Conservation (phyloP, 1,284 basidiomycete species). For the Marasmius sp. region DNA sequence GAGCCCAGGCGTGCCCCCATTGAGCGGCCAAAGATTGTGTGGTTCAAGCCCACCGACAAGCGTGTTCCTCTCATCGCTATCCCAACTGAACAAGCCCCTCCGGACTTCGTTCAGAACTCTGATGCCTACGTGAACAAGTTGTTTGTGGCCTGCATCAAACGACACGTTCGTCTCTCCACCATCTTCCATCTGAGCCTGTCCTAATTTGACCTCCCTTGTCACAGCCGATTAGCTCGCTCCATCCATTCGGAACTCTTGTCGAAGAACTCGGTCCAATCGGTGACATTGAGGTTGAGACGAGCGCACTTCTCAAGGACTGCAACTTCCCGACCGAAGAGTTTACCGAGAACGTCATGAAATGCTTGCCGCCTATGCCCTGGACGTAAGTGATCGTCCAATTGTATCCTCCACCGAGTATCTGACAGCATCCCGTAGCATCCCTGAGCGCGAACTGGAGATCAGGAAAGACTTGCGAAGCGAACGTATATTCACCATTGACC, state of each 20-base stretch:
- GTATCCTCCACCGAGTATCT: constrained; percentile 7
- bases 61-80: constrained; percentile 98
- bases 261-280: constrained; percentile 99
- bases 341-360: constrained; percentile 91
- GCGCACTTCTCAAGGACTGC: constrained; percentile 96
- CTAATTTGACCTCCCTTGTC: constrained; percentile 13
- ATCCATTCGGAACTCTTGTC: constrained; percentile 98
- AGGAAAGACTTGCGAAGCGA: constrained; percentile 87
- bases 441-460: constrained; percentile 85
- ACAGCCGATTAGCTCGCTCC: constrained; percentile 90
- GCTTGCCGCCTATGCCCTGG: constrained; percentile 93
- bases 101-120: constrained; percentile 94
- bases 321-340: constrained; percentile 97
- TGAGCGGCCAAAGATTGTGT: constrained; percentile 97
- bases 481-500: constrained; percentile 93
- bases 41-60: constrained; percentile 99
- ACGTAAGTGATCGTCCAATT: constrained; percentile 52
- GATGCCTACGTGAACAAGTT: constrained; percentile 89
- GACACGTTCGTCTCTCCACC: constrained; percentile 62
- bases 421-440: constrained; percentile 56
- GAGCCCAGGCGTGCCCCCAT: constrained; percentile 74
- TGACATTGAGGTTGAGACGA: constrained; percentile 96
- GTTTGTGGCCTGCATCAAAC: constrained; percentile 98
- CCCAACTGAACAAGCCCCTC: constrained; percentile 97
- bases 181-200: constrained; percentile 1